Conservation (phyloP, 2,329 filamentous ascomycete species). For the Fusarium luffae region DNA sequence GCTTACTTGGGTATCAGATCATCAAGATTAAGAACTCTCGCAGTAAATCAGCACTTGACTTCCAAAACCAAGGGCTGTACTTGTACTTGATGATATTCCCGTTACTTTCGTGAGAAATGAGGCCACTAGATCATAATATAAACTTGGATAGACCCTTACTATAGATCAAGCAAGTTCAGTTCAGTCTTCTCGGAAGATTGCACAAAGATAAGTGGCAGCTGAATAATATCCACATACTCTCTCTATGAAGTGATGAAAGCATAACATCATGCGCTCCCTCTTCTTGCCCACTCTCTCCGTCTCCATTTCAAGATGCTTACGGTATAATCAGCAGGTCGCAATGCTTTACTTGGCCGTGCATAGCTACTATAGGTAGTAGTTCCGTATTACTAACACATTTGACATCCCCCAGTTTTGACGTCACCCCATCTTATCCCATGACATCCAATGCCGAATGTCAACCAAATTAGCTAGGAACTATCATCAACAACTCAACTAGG, state of each 20-base stretch:
- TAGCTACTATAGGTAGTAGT: background rate
- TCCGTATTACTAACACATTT: conserved; percentile 37
- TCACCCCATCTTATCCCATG: conserved; percentile 43
- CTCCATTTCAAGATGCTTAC: background rate
- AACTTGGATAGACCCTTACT: background rate
- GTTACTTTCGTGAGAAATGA: background rate
- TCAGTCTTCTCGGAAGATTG: background rate
- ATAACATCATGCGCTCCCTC: conserved; percentile 1
- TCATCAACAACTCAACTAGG: background rate
- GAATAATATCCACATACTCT: background rate
- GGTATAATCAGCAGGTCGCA: background rate
- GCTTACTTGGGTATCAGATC: background rate
- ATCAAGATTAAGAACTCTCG: background rate
- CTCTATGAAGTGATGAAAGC: background rate
- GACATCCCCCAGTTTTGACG: conserved; percentile 38
- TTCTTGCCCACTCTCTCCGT: background rate
- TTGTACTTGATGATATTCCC: background rate
- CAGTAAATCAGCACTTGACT: background rate
- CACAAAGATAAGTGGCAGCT: background rate
- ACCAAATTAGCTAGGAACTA: background rate
- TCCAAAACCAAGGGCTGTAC: too few species aligned
- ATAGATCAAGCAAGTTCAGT: background rate
- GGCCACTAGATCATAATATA: background rate
- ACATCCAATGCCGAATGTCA: conserved; percentile 30
- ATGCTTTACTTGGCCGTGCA: conserved; percentile 8